Evolutionary conservation across 2,329 filamentous ascomycete species (phyloP).

Genomic region (Ceratocystis alfenasii): DNA sequence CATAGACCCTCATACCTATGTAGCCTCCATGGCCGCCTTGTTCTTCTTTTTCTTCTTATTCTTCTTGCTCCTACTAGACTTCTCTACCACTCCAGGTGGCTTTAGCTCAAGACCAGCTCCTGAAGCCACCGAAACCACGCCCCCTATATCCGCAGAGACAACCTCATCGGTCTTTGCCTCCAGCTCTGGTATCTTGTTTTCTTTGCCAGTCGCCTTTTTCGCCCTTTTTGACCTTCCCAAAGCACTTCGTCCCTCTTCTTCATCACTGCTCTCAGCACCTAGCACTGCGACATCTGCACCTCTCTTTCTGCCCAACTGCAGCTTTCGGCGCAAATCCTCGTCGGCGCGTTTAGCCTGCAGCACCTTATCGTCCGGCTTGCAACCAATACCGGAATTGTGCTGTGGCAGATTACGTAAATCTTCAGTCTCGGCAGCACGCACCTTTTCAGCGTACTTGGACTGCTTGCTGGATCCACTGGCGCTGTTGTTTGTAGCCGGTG

Average conservation of each 20-base stretch:
- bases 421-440: slow-evolving; percentile 15
- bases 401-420: slow-evolving; percentile 17
- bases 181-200: neutral
- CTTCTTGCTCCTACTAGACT: slow-evolving; percentile 12
- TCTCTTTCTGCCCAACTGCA: slow-evolving; percentile 17
- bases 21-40: slow-evolving; percentile 3
- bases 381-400: slow-evolving; percentile 20
- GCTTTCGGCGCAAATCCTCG: slow-evolving; percentile 20
- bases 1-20: neutral
- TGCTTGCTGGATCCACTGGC: neutral
- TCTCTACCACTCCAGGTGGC: neutral
- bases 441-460: slow-evolving; percentile 17
- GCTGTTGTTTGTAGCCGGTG: neutral
- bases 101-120: neutral
- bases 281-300: slow-evolving; percentile 1
- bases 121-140: neutral
- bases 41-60: slow-evolving; percentile 21
- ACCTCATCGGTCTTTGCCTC: neutral
- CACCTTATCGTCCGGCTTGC: neutral
- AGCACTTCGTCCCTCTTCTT: slow-evolving; percentile 19
- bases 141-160: neutral
- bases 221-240: slow-evolving; percentile 19
- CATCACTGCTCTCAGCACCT: slow-evolving; percentile 19
- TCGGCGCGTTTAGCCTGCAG: slow-evolving; percentile 14
- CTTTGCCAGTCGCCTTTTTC: neutral